phyloP scores from a whole-genome alignment of 1,139 yeast genomes.

The Hanseniaspora uvarum region DNA sequence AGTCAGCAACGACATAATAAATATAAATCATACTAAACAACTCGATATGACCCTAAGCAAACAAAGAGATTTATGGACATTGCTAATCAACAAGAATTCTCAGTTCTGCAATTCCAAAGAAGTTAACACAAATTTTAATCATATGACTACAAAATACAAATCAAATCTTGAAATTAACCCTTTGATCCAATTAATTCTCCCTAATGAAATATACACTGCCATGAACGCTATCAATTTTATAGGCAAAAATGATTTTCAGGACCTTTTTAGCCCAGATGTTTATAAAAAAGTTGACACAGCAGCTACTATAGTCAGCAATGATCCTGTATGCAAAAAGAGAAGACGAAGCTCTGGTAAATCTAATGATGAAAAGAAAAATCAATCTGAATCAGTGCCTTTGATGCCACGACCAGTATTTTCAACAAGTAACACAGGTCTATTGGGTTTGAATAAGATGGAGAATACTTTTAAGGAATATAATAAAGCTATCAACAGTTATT shows the following conservation, averaged over 20 bases:
- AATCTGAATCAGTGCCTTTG: too few relatives aligned
- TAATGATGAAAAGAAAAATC: too few relatives aligned
- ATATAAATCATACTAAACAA: background rate
- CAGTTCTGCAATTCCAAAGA: constrained; percentile 14
- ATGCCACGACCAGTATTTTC: too few relatives aligned
- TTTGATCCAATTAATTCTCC: constrained; percentile 19
- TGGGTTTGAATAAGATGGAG: too few relatives aligned
- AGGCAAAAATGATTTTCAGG: background rate
- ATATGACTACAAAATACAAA: constrained; percentile 13
- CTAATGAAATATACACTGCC: constrained; percentile 18
- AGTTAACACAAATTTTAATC: constrained; percentile 12
- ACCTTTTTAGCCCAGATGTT: background rate
- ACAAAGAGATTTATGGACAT: constrained; percentile 16
- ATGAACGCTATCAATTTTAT: constrained; percentile 17
- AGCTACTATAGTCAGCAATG: background rate
- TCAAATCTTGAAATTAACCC: constrained; percentile 20
- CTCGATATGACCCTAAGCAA: background rate
- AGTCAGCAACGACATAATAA: background rate
- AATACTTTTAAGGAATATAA: too few relatives aligned
- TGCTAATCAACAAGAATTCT: constrained; percentile 6
- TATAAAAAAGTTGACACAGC: background rate
- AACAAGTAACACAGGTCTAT: too few relatives aligned
- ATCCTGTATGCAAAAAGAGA: background rate
- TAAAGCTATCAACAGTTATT: background rate
- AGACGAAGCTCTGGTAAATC: constrained; percentile 16